phyloP scores from a whole-genome alignment of 1,284 basidiomycete species.

The Rhodotorula sp. region DNA sequence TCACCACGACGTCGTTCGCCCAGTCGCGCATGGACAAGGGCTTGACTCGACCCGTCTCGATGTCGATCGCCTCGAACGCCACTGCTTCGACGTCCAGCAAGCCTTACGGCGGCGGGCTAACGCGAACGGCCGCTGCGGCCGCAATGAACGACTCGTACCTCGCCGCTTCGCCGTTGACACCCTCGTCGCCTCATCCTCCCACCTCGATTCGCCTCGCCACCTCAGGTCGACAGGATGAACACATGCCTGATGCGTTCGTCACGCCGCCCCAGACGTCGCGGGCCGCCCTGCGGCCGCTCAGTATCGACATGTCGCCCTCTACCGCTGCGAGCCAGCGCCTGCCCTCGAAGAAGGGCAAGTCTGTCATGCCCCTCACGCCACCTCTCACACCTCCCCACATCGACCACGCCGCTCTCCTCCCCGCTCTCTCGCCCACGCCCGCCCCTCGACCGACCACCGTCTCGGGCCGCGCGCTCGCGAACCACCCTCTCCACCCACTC shows the following conservation, averaged over 20 bases:
- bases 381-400: slow-evolving; percentile 26
- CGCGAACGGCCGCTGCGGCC: no score
- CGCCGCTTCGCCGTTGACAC: neutral
- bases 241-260: slow-evolving; percentile 28
- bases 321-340: neutral
- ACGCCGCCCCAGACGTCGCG: slow-evolving; percentile 16
- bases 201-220: neutral
- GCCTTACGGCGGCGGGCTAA: no score
- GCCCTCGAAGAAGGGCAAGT: slow-evolving; percentile 21
- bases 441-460: slow-evolving; percentile 12
- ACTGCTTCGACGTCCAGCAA: no score
- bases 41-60: slow-evolving; percentile 9
- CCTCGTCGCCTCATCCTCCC: slow-evolving; percentile 1
- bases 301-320: slow-evolving; percentile 9
- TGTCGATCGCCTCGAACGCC: neutral
- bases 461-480: slow-evolving; percentile 20
- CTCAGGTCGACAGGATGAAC: slow-evolving; percentile 11
- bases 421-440: slow-evolving; percentile 1
- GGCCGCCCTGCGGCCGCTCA: slow-evolving; percentile 2
- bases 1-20: slow-evolving; percentile 15
- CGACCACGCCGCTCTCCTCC: neutral
- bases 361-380: slow-evolving; percentile 30
- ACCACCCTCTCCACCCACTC: slow-evolving; percentile 63
- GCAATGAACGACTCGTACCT: no score
- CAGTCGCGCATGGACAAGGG: slow-evolving; percentile 25